phyloP scores from a whole-genome alignment of 2,329 filamentous ascomycete species.

The Trichoderma arundinaceum region DNA sequence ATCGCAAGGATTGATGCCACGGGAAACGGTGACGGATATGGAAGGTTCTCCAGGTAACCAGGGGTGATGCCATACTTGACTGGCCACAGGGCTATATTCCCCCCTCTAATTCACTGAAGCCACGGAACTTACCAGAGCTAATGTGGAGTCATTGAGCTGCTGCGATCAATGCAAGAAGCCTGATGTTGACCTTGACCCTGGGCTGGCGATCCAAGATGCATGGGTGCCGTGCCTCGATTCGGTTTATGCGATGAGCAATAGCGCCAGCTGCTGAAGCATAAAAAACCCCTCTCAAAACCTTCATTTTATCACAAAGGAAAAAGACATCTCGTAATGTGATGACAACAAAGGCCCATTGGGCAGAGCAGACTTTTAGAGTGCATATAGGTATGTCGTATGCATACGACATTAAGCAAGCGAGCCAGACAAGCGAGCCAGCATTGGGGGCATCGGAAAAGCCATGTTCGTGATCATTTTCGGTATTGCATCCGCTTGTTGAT shows the following conservation, averaged over 20 bases:
- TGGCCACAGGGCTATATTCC: constrained; percentile 22
- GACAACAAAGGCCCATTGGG: neutral
- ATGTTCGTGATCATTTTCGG: constrained; percentile 7
- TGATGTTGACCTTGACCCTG: constrained; percentile 6
- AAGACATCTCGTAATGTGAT: neutral
- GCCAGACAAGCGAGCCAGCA: constrained; percentile 18
- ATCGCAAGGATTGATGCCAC: constrained; percentile 7
- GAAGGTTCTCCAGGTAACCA: constrained; percentile 24
- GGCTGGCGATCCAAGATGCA: constrained; percentile 18
- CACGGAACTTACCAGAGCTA: constrained; percentile 24
- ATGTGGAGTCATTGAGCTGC: constrained; percentile 6
- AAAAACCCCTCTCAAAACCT: neutral
- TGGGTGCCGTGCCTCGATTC: constrained; percentile 16
- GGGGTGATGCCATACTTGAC: constrained; percentile 10
- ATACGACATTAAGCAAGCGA: constrained; percentile 9
- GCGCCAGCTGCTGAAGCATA: neutral
- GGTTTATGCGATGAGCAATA: constrained; percentile 13
- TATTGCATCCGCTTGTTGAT: constrained; percentile 10
- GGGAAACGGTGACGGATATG: constrained; percentile 28
- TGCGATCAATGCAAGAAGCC: constrained; percentile 13
- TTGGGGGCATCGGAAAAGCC: neutral
- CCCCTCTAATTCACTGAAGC: neutral
- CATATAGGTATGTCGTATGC: neutral
- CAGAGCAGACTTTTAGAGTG: neutral
- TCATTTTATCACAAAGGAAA: neutral